phyloP scores from a whole-genome alignment of 192 early-diverging fungal genomes.

The Umbelopsis sp. region DNA sequence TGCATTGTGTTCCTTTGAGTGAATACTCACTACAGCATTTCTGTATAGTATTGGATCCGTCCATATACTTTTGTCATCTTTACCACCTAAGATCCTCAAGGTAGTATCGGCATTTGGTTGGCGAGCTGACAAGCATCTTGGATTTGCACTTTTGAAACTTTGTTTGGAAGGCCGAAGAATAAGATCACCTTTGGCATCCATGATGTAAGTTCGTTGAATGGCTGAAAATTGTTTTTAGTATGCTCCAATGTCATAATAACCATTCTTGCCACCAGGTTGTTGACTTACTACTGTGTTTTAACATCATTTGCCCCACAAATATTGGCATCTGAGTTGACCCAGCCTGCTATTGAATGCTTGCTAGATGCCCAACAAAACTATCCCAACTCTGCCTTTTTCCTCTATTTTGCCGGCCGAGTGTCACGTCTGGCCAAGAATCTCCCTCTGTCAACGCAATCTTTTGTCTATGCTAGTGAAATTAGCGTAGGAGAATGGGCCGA shows the following conservation, averaged over 20 bases:
- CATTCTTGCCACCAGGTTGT: constrained; percentile 3
- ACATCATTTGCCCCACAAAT: constrained; percentile 41
- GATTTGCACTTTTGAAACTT: constrained; percentile 51
- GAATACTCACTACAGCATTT: background rate
- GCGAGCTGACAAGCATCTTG: constrained; percentile 51
- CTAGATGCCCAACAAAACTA: constrained; percentile 38
- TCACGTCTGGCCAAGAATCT: constrained; percentile 37
- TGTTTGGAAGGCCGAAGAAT: constrained; percentile 49
- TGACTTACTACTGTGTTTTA: constrained; percentile 38
- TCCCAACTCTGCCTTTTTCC: constrained; percentile 41
- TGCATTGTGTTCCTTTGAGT: background rate
- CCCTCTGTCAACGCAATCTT: constrained; percentile 39
- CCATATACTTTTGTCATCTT: constrained; percentile 31
- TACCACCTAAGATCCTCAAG: constrained; percentile 32
- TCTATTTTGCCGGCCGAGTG: constrained; percentile 41
- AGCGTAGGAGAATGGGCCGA: constrained; percentile 41
- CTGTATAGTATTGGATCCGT: constrained; percentile 39
- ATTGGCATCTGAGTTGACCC: constrained; percentile 29
- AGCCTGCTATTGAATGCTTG: constrained; percentile 38
- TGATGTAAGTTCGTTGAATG: constrained; percentile 46
- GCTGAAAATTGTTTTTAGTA: background rate
- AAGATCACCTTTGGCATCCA: constrained; percentile 53
- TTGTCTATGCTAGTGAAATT: constrained; percentile 32
- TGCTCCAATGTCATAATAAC: background rate
- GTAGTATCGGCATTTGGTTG: constrained; percentile 57